Evolutionary conservation across 202 grass and related monocot species (phyloP).

Genomic region (Schoenoplectus tabernaemontani): DNA sequence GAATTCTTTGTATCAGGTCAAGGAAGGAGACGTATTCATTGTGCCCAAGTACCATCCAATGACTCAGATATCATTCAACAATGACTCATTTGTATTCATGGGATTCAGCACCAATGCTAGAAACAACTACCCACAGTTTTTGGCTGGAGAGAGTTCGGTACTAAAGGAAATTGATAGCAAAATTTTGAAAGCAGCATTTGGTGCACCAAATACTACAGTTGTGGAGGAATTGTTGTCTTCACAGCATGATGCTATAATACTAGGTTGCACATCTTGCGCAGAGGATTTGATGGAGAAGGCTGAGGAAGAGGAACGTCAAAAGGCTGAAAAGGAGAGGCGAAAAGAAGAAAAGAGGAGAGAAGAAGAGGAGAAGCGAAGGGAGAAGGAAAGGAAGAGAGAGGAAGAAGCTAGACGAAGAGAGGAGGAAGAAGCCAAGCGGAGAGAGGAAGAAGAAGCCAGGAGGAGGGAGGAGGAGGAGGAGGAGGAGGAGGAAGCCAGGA

Average conservation of each 20-base stretch:
- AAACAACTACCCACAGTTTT: constrained; percentile 75
- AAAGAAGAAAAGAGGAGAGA: neutral
- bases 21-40: constrained; percentile 72
- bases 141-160: constrained; percentile 47
- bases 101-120: constrained; percentile 73
- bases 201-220: constrained; percentile 29
- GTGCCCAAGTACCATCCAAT: constrained; percentile 73
- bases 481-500: neutral
- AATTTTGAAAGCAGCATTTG: constrained; percentile 43
- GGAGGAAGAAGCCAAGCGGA: neutral
- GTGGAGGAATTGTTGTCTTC: constrained; percentile 42
- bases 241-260: constrained; percentile 44
- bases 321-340: constrained; percentile 12
- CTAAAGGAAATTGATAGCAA: constrained; percentile 43
- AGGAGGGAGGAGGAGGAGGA: neutral
- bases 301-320: constrained; percentile 21
- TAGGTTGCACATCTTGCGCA: constrained; percentile 63
- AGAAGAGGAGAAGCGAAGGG: neutral
- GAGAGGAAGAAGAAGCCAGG: neutral
- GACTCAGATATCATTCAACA: constrained; percentile 85
- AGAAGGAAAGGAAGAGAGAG: neutral
- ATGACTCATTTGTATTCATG: constrained; percentile 65
- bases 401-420: neutral
- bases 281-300: constrained; percentile 48
- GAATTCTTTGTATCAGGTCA: constrained; percentile 43